Percentiles rank a stretch among this genome's conserved stretches.
phyloP scores from a whole-genome alignment of 257 asterid species.

The Rauvolfia tetraphylla region DNA sequence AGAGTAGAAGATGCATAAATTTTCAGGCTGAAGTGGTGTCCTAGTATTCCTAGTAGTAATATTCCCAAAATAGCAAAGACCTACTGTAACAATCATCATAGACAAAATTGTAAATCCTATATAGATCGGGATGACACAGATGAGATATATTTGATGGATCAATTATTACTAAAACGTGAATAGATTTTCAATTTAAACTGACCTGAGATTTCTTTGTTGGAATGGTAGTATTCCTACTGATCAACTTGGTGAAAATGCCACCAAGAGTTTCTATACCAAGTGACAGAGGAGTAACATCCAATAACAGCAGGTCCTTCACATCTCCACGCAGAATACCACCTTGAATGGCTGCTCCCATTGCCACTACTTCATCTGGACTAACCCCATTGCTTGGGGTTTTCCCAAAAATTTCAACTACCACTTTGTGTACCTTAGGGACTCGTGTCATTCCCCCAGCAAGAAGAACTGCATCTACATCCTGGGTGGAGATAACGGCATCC shows the following conservation, averaged over 20 bases:
- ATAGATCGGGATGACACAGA: background rate
- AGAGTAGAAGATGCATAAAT: background rate
- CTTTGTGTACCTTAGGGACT: constrained; percentile 70
- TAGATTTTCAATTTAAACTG: no score
- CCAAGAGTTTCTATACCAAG: constrained; percentile 37
- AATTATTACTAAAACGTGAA: background rate
- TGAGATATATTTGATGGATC: background rate
- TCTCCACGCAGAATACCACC: constrained; percentile 82
- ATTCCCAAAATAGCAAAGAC: background rate
- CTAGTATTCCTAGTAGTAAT: background rate
- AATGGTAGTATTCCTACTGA: constrained; percentile 33
- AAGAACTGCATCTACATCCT: constrained; percentile 72
- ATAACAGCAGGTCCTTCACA: constrained; percentile 45
- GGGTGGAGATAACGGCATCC: constrained; percentile 58
- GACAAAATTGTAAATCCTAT: background rate
- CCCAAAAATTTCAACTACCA: constrained; percentile 65
- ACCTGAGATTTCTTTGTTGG: constrained; percentile 28
- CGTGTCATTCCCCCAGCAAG: constrained; percentile 85
- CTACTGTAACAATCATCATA: background rate
- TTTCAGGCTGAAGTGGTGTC: background rate
- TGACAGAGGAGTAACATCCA: no score
- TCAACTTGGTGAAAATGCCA: constrained; percentile 31
- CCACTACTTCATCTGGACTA: constrained; percentile 81
- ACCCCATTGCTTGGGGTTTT: constrained; percentile 80
- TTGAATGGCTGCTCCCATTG: constrained; percentile 86